Evolutionary conservation across 371 early-diverging fungal genomes (phyloP).

Genomic region (Mortierella sp.): DNA sequence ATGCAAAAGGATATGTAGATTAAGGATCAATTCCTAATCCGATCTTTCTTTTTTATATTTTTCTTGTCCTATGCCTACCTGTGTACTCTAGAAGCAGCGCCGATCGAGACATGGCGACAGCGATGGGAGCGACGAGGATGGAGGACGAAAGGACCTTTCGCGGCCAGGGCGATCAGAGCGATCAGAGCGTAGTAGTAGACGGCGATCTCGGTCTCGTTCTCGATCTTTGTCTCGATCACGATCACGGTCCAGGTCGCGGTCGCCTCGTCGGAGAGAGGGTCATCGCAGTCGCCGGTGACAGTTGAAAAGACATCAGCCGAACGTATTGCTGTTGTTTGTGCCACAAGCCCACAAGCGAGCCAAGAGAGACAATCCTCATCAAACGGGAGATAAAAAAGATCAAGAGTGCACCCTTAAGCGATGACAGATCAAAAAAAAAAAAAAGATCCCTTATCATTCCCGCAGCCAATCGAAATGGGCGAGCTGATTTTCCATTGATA

Average conservation of each 20-base stretch:
- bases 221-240: conserved; percentile 4
- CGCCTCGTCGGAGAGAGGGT: neutral
- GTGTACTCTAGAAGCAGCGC: conserved; percentile 14
- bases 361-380: neutral
- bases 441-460: conserved; percentile 4
- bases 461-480: conserved; percentile 3
- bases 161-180: conserved; percentile 13
- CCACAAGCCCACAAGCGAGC: neutral
- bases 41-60: neutral
- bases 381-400: conserved; percentile 8
- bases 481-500: neutral
- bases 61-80: neutral
- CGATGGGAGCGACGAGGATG: conserved; percentile 15
- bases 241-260: neutral
- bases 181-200: conserved; percentile 5
- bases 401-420: conserved; percentile 1
- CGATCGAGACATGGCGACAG: conserved; percentile 16
- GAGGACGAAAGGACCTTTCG: conserved; percentile 18
- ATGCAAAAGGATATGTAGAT: neutral
- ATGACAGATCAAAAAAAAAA: conserved; percentile 3
- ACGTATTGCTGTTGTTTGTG: neutral
- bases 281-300: conserved; percentile 2
- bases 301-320: neutral
- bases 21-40: neutral
- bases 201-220: conserved; percentile 27